Conservation (phyloP, 1,284 basidiomycete species). For the Tylopilus sp. region DNA sequence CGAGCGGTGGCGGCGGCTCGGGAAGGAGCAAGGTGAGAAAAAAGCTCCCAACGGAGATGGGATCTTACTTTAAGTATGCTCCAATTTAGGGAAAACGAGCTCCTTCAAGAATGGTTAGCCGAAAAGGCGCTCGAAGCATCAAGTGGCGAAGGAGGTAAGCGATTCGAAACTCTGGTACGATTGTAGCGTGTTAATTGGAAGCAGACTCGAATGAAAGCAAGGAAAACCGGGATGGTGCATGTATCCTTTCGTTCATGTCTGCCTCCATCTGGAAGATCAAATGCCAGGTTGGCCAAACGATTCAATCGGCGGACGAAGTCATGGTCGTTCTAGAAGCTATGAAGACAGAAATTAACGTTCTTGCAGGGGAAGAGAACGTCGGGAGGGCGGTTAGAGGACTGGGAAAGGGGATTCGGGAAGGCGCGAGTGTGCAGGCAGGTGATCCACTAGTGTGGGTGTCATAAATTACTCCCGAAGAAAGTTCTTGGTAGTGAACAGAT, state of each 20-base stretch:
- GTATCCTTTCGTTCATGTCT: slow-evolving; percentile 54
- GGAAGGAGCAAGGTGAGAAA: slow-evolving; percentile 55
- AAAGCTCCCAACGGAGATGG: neutral
- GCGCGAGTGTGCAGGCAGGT: slow-evolving; percentile 56
- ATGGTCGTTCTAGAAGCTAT: slow-evolving; percentile 76
- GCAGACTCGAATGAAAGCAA: slow-evolving; percentile 20
- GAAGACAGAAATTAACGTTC: slow-evolving; percentile 74
- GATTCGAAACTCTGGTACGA: neutral
- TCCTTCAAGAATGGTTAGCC: slow-evolving; percentile 37
- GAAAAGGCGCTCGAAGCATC: slow-evolving; percentile 28
- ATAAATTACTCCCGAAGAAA: slow-evolving; percentile 9
- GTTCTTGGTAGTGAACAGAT: neutral
- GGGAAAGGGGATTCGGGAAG: slow-evolving; percentile 54
- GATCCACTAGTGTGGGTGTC: slow-evolving; percentile 52
- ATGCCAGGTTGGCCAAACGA: slow-evolving; percentile 54
- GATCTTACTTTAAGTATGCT: neutral
- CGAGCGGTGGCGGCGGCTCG: slow-evolving; percentile 49
- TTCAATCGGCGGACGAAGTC: slow-evolving; percentile 59
- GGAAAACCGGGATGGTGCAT: slow-evolving; percentile 34
- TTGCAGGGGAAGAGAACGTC: slow-evolving; percentile 56
- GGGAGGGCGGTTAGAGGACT: slow-evolving; percentile 56
- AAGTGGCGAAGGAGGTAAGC: slow-evolving; percentile 14
- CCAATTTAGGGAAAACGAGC: slow-evolving; percentile 29
- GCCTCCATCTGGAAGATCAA: slow-evolving; percentile 71
- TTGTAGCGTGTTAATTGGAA: neutral